These are phyloP conservation scores for Ascochyta koolunga DNA, from an alignment of 2,329 filamentous ascomycete genomes.

Conservation along the genomic window DNA sequence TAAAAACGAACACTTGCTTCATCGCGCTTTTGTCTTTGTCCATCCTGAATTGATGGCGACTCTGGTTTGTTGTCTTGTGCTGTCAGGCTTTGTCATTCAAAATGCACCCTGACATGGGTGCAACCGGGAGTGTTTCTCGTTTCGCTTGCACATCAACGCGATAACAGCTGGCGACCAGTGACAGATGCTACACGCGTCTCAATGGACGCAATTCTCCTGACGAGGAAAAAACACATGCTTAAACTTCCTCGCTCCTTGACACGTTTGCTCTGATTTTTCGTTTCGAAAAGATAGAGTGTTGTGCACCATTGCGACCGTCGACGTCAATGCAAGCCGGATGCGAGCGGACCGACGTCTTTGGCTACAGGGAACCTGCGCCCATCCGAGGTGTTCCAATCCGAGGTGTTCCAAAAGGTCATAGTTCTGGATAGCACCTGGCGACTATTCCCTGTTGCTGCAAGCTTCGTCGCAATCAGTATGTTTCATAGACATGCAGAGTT, in stretches of 20 bases:
- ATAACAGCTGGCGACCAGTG: slow-evolving; percentile 7
- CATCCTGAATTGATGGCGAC: not conserved
- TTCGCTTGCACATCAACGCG: slow-evolving; percentile 10
- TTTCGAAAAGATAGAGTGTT: too few relatives aligned
- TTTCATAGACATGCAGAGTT: too few relatives aligned
- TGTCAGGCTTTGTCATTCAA: not conserved
- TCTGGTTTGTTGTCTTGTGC: not conserved
- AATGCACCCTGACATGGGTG: not conserved
- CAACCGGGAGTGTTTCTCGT: not conserved
- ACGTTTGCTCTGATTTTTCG: not conserved
- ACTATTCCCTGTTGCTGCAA: too few relatives aligned
- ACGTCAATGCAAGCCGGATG: too few relatives aligned
- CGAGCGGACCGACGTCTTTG: too few relatives aligned
- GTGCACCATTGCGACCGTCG: too few relatives aligned
- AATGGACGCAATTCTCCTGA: not conserved
- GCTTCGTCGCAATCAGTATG: too few relatives aligned
- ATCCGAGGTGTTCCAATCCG: too few relatives aligned
- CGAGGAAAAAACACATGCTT: not conserved
- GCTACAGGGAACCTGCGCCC: too few relatives aligned
- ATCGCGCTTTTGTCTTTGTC: not conserved
- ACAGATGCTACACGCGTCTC: slow-evolving; percentile 5
- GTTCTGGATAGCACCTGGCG: too few relatives aligned
- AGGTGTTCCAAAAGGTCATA: too few relatives aligned
- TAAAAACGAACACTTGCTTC: not conserved
- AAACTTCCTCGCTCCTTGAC: not conserved